A percentile compares a stretch with the other conserved stretches of the same genome.
Evolutionary conservation across 495 filamentous ascomycete genomes (phyloP).

Genomic region (Podospora fimiseda): DNA sequence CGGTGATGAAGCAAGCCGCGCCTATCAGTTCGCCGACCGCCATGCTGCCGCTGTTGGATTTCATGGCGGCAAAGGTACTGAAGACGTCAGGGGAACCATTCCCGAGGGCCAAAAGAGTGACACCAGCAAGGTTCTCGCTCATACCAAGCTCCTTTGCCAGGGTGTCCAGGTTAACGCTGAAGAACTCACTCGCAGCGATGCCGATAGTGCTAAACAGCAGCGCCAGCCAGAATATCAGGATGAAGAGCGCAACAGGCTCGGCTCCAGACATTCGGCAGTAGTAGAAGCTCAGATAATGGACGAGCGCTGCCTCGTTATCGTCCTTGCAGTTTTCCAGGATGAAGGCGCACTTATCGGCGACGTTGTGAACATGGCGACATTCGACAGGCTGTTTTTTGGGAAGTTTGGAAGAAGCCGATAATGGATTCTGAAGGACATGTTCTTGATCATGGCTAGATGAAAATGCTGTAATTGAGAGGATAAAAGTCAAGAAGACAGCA

Average conservation of each 20-base stretch:
- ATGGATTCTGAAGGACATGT: not conserved
- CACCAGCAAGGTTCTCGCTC: slow-evolving; percentile 93
- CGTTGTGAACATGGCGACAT: slow-evolving; percentile 75
- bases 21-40: slow-evolving; percentile 94
- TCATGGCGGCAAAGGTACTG: slow-evolving; percentile 97
- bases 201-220: slow-evolving; percentile 94
- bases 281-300: slow-evolving; percentile 86
- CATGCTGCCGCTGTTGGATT: slow-evolving; percentile 88
- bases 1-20: slow-evolving; percentile 92
- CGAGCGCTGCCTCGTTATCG: slow-evolving; percentile 73
- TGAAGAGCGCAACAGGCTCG: slow-evolving; percentile 68
- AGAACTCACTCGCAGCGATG: slow-evolving; percentile 97
- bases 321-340: slow-evolving; percentile 74
- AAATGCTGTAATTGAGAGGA: slow-evolving; percentile 8
- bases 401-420: not conserved
- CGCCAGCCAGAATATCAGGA: slow-evolving; percentile 78
- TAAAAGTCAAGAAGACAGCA: slow-evolving; percentile 25
- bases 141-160: slow-evolving; percentile 81
- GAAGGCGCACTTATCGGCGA: slow-evolving; percentile 78
- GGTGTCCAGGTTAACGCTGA: slow-evolving; percentile 93
- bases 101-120: slow-evolving; percentile 94
- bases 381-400: slow-evolving; percentile 31
- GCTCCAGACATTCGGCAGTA: slow-evolving; percentile 71
- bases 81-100: slow-evolving; percentile 99
- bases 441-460: not conserved